Conservation (phyloP, 306 rosid species). For the Urtica urens region DNA sequence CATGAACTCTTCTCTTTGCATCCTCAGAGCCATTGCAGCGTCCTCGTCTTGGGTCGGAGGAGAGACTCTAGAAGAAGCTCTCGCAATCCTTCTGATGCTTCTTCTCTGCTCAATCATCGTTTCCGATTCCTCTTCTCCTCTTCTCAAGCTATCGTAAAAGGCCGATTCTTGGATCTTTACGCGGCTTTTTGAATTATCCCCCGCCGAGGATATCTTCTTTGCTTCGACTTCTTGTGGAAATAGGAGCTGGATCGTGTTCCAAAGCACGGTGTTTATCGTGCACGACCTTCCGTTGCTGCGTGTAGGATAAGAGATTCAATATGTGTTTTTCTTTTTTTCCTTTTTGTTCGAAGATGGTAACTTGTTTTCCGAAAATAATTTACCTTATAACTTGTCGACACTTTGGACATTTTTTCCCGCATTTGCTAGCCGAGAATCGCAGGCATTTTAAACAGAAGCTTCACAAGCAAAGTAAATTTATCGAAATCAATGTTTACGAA, state of each 20-base stretch:
- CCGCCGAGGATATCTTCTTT: slow-evolving; percentile 43
- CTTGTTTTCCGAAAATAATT: background rate
- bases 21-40: slow-evolving; percentile 72
- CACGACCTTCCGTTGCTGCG: slow-evolving; percentile 84
- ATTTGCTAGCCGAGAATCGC: slow-evolving; percentile 77
- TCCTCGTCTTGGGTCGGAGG: slow-evolving; percentile 56
- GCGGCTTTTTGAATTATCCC: slow-evolving; percentile 19
- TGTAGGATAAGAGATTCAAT: background rate
- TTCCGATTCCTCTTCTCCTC: slow-evolving; percentile 27
- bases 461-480: slow-evolving; percentile 10
- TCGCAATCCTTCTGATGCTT: slow-evolving; percentile 8
- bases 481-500: background rate
- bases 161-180: slow-evolving; percentile 29
- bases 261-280: slow-evolving; percentile 83
- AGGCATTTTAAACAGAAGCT: slow-evolving; percentile 89
- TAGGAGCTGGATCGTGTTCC: slow-evolving; percentile 93
- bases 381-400: slow-evolving; percentile 85
- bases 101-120: slow-evolving; percentile 21
- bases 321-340: background rate
- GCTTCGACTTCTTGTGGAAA: slow-evolving; percentile 82
- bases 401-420: slow-evolving; percentile 89
- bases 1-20: slow-evolving; percentile 88
- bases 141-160: slow-evolving; percentile 29
- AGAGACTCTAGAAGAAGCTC: slow-evolving; percentile 12
- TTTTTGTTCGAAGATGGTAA: background rate